Evolutionary conservation across 352 stramenopile species (phyloP).

Genomic region (Phytophthora sp.): DNA sequence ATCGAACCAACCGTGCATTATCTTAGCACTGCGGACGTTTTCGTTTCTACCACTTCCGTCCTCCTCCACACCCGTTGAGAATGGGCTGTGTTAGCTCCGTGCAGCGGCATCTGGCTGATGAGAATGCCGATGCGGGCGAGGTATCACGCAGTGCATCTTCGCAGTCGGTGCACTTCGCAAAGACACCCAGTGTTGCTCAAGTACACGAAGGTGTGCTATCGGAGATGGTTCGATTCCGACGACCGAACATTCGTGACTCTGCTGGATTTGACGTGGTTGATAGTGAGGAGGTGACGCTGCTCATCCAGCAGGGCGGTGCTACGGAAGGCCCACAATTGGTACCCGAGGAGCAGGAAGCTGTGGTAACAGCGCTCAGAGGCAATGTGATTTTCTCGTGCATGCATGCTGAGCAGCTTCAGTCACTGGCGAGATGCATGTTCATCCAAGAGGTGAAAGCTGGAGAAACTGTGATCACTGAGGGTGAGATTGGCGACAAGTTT

Average conservation of each 20-base stretch:
- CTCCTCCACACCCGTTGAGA: background rate
- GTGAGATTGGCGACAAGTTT: constrained; percentile 82
- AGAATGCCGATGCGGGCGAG: constrained; percentile 12
- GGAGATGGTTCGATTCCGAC: constrained; percentile 53
- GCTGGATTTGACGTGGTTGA: constrained; percentile 31
- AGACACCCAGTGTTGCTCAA: constrained; percentile 45
- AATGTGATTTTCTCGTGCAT: constrained; percentile 88
- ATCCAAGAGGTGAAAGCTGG: constrained; percentile 76
- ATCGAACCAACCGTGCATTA: background rate
- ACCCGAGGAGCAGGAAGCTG: constrained; percentile 36
- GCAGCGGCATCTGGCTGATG: constrained; percentile 21
- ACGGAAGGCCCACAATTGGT: constrained; percentile 28
- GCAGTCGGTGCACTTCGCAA: constrained; percentile 20
- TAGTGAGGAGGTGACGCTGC: constrained; percentile 40
- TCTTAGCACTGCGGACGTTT: background rate
- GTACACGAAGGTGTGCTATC: constrained; percentile 52
- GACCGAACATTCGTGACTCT: constrained; percentile 46
- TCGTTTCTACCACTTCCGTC: background rate
- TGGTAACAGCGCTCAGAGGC: constrained; percentile 66
- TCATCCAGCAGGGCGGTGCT: constrained; percentile 33
- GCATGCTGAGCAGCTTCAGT: constrained; percentile 69
- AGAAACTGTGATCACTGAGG: constrained; percentile 79
- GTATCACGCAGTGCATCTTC: constrained; percentile 6
- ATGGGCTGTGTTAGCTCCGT: constrained; percentile 48
- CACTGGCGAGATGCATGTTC: constrained; percentile 74